A percentile compares a stretch with the other conserved stretches of the same genome.
Conservation (phyloP, 2,329 filamentous ascomycete species). For the Fusarium sp. region DNA sequence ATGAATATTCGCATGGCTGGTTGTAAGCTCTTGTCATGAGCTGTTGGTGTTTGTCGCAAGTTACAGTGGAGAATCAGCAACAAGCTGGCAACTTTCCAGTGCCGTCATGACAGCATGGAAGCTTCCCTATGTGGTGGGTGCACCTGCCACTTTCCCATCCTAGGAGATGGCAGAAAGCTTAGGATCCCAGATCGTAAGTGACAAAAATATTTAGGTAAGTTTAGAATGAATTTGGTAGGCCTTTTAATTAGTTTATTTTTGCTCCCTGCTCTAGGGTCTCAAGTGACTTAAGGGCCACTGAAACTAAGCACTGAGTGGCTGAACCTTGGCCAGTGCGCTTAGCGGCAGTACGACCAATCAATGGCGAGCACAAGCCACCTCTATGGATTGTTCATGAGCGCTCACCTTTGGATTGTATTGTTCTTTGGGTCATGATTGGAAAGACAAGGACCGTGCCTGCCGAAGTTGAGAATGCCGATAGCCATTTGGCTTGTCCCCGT, state of each 20-base stretch:
- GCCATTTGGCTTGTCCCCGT: conserved; percentile 13
- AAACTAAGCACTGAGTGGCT: conserved; percentile 18
- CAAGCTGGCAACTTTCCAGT: conserved; percentile 44
- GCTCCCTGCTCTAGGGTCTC: too few relatives aligned
- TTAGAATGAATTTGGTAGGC: too few relatives aligned
- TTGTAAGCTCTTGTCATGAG: conserved; percentile 21
- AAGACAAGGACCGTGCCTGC: conserved; percentile 24
- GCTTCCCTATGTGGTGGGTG: neutral
- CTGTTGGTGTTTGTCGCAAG: conserved; percentile 38
- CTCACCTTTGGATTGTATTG: conserved; percentile 30
- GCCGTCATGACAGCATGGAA: conserved; percentile 35
- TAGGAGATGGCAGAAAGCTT: too few relatives aligned
- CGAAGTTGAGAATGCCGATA: conserved; percentile 7
- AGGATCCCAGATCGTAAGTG: too few relatives aligned
- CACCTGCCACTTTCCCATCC: conserved; percentile 10
- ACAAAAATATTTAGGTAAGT: too few relatives aligned
- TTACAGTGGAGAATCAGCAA: conserved; percentile 33
- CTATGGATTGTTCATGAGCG: conserved; percentile 7
- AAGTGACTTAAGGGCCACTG: neutral
- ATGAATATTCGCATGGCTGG: conserved; percentile 14
- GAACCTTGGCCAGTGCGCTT: conserved; percentile 30
- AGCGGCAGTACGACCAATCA: conserved; percentile 43
- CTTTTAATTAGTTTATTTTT: too few relatives aligned
- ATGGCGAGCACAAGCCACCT: conserved; percentile 21
- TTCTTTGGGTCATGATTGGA: conserved; percentile 35